phyloP scores from a whole-genome alignment of 2,329 filamentous ascomycete genomes.

The Aureobasidium sp. region DNA sequence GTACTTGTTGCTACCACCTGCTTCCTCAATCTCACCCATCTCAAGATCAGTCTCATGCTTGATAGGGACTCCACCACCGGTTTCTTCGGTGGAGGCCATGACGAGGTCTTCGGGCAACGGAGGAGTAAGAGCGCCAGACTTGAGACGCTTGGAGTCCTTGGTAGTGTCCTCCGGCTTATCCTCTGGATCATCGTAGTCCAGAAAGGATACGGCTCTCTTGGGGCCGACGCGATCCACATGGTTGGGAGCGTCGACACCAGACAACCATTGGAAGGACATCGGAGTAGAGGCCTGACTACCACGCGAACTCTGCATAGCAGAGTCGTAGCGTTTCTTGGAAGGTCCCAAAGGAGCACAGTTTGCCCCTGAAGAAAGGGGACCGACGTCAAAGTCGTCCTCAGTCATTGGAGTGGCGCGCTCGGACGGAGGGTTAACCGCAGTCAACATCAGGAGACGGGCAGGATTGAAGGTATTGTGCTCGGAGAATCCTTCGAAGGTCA shows the following conservation, averaged over 20 bases:
- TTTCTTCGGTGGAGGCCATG: background rate
- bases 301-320: background rate
- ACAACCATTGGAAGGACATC: background rate
- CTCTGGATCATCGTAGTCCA: constrained; percentile 1
- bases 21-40: constrained; percentile 1
- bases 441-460: background rate
- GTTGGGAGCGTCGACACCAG: background rate
- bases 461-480: constrained; percentile 3
- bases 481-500: constrained; percentile 8
- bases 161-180: background rate
- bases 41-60: background rate
- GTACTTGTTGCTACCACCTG: background rate
- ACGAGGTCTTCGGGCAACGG: background rate
- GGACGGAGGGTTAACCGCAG: background rate
- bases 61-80: background rate
- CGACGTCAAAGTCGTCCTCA: background rate
- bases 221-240: no score
- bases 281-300: background rate
- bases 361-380: background rate
- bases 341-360: constrained; percentile 3
- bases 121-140: constrained; percentile 5
- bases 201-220: background rate
- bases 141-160: background rate
- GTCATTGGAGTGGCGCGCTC: background rate
- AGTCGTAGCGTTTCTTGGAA: background rate